Percentiles rank a stretch among this genome's conserved stretches.
These are phyloP conservation scores for Oehlia diaphana DNA, from an alignment of 192 early-diverging fungal species.

Conservation along the genomic window DNA sequence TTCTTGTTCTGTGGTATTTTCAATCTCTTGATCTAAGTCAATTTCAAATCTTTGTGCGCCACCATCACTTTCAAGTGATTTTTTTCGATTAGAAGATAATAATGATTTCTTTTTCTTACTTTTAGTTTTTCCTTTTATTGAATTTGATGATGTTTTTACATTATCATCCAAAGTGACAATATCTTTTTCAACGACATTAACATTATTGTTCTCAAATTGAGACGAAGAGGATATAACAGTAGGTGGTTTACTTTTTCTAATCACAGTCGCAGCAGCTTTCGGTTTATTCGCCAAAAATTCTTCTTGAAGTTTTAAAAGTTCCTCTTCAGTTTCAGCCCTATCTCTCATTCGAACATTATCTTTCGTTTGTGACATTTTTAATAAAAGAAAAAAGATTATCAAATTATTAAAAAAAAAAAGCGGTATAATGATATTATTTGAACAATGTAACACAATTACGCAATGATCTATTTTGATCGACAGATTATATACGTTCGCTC, in stretches of 20 bases:
- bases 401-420: neutral
- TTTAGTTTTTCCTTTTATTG: conserved; percentile 28
- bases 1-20: conserved; percentile 11
- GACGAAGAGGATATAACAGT: neutral
- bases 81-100: conserved; percentile 31
- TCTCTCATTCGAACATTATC: neutral
- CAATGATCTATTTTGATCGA: neutral
- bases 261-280: conserved; percentile 44
- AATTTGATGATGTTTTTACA: conserved; percentile 15
- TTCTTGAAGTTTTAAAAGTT: conserved; percentile 49
- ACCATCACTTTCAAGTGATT: conserved; percentile 30
- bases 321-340: conserved; percentile 43
- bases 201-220: neutral
- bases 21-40: conserved; percentile 14
- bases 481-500: too few species aligned
- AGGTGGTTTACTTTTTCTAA: conserved; percentile 35
- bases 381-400: neutral
- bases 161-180: neutral
- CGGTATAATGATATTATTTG: neutral
- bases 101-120: conserved; percentile 29
- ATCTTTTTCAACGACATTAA: conserved; percentile 19
- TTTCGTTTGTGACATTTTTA: neutral
- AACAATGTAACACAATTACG: neutral
- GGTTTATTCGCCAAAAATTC: conserved; percentile 45
- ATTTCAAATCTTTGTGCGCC: conserved; percentile 19